phyloP scores from a whole-genome alignment of 257 asterid genomes.

The Ilex aquifolium region DNA sequence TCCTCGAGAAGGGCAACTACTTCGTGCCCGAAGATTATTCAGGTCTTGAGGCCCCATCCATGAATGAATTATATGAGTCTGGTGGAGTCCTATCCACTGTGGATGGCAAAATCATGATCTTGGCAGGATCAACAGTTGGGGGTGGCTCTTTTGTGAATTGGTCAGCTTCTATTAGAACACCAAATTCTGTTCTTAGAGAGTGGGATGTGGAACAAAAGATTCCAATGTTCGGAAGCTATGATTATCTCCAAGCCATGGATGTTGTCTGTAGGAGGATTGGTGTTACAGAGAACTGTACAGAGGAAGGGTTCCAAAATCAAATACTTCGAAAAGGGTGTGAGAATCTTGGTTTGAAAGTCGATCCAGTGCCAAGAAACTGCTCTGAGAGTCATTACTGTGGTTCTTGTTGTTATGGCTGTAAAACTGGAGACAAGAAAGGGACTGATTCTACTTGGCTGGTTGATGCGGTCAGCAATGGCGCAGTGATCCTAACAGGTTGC shows the following conservation, averaged over 20 bases:
- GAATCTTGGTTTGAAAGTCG: conserved; percentile 61
- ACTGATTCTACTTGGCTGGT: conserved; percentile 78
- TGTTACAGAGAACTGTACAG: conserved; percentile 44
- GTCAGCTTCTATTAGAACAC: conserved; percentile 84
- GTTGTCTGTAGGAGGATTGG: conserved; percentile 64
- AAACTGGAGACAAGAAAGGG: conserved; percentile 80
- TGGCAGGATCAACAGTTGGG: conserved; percentile 74
- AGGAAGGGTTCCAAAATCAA: conserved; percentile 73
- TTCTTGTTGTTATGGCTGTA: conserved; percentile 85
- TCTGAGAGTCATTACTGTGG: conserved; percentile 79
- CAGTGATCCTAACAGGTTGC: conserved; percentile 70
- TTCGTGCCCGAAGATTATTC: conserved; percentile 73
- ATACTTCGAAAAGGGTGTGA: conserved; percentile 59
- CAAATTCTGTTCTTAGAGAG: conserved; percentile 57
- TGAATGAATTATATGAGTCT: conserved; percentile 54
- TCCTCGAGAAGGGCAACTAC: conserved; percentile 84
- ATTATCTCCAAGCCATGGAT: conserved; percentile 78
- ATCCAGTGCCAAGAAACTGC: conserved; percentile 50
- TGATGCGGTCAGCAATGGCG: conserved; percentile 71
- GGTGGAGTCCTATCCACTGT: conserved; percentile 61
- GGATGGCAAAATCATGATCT: conserved; percentile 66
- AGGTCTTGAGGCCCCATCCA: conserved; percentile 76
- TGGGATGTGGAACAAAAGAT: conserved; percentile 57
- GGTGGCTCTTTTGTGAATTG: conserved; percentile 82
- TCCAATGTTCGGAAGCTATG: conserved; percentile 40